Evolutionary conservation across 176 grass and related monocot species (phyloP), one percentile per base, ranked within the genome.

Genomic region (Oryza glumipatula): DNA sequence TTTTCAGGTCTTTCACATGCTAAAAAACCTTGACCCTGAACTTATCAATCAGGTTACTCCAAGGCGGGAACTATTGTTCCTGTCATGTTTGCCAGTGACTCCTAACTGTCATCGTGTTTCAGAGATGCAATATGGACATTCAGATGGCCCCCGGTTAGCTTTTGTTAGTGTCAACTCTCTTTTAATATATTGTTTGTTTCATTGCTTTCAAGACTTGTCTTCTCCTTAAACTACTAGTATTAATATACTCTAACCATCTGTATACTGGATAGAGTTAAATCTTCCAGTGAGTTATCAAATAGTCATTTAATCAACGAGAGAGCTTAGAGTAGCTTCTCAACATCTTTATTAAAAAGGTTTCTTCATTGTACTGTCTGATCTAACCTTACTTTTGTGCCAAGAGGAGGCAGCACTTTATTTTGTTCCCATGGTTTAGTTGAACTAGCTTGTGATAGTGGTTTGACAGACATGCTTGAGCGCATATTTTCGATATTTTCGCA

Each of bases 81-180:
- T 98, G 39, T 95, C 96, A 21, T 88, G 81, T 85, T 81, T 95
- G 76, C 96, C 96, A 35, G 88, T 98, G 70, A 94, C 96, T 79
- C 86, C 87, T 85, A 98, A 95, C 75, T 85, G 82, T 71, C 96
- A 98, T 80, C 91, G 93, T 61, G 88, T 95, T 47, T 76, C 72
- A 15, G 96, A 98, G 83, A 90, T 90, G 17, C 84, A 78, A 74
- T 80, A 86, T 83, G 79, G 79, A 45, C 76, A 87, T 90, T 79
- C 93, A 83, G 96, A 98, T 80, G 93, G 89, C 16, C 91, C 94
- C 19, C 88, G 85, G 10, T 83, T 98, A 77, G 39, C 79, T 87
- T 95, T 95, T 95, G 96, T 98, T 87, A 95, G 93, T 75, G 46
- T n/a, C 65, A 65, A 8, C 8, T 65, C 63, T 60, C 46, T 69